phyloP scores from a whole-genome alignment of 2,329 filamentous ascomycete genomes.

The Thielaviopsis euricoi region DNA sequence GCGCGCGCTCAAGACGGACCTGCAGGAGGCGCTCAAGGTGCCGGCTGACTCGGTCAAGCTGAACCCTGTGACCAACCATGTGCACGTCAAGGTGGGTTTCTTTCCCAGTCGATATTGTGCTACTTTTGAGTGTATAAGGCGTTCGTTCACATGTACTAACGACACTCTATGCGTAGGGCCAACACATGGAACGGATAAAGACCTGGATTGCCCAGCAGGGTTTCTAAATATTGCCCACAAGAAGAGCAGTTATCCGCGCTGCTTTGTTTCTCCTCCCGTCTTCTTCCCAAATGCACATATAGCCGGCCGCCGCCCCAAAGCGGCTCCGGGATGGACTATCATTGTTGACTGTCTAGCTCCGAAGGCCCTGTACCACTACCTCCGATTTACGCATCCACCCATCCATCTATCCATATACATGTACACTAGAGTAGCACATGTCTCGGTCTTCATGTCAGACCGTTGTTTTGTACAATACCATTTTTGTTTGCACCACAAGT shows the following conservation, averaged over 20 bases:
- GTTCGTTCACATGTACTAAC: no score
- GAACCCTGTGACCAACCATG: conserved; percentile 50
- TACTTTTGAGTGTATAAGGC: no score
- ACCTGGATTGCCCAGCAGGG: conserved; percentile 20
- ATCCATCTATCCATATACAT: background rate
- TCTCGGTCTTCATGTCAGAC: background rate
- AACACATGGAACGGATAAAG: conserved; percentile 5
- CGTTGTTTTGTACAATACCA: background rate
- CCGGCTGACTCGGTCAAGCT: conserved; percentile 34
- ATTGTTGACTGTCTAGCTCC: background rate
- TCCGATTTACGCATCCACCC: background rate
- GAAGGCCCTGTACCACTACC: background rate
- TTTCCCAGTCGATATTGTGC: background rate
- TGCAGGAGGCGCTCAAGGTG: conserved; percentile 42
- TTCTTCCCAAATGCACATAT: background rate
- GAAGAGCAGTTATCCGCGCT: no score
- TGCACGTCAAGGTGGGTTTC: conserved; percentile 50
- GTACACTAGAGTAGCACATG: background rate
- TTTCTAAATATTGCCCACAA: conserved; percentile 20
- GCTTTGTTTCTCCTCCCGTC: no score
- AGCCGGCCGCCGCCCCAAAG: background rate
- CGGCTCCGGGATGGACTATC: background rate
- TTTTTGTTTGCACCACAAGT: no score
- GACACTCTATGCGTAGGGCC: conserved; percentile 7
- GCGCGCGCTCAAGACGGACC: conserved; percentile 42